A percentile compares a stretch with the other conserved stretches of the same genome.
phyloP scores from a whole-genome alignment of 345 rosid genomes.

The Ricinus communis region DNA sequence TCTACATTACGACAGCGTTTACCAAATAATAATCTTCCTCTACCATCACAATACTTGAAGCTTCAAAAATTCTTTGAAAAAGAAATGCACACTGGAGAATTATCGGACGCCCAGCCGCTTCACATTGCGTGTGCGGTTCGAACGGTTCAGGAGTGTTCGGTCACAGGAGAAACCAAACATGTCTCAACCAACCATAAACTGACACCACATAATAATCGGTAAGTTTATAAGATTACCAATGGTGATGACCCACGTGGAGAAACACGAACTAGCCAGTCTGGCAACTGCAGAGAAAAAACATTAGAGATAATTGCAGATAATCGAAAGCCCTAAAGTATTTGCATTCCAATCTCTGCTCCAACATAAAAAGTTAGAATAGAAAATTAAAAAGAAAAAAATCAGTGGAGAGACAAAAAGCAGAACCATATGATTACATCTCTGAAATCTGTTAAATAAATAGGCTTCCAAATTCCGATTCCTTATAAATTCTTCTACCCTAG shows the following conservation, averaged over 20 bases:
- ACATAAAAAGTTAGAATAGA: neutral
- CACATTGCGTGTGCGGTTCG: neutral
- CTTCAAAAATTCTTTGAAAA: too few species aligned
- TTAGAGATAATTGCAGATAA: neutral
- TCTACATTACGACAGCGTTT: too few species aligned
- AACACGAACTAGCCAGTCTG: too few species aligned
- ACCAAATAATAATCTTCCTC: too few species aligned
- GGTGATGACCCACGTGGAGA: too few species aligned
- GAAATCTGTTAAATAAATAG: neutral
- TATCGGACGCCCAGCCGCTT: neutral
- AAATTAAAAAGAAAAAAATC: neutral
- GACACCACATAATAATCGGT: neutral
- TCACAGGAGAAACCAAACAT: neutral
- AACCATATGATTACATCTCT: neutral
- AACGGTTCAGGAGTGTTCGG: neutral
- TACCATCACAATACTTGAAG: too few species aligned
- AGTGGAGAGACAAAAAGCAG: slow-evolving; percentile 1
- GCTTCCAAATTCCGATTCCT: neutral
- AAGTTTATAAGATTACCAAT: too few species aligned
- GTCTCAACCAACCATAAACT: neutral
- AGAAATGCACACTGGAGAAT: neutral
- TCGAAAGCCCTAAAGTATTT: neutral
- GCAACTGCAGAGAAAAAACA: neutral
- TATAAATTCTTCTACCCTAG: neutral
- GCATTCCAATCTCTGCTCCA: neutral